A percentile compares a stretch with the other conserved stretches of the same genome.
Conservation (phyloP, 2,329 filamentous ascomycete genomes). For the Pseudogymnoascus sp. region DNA sequence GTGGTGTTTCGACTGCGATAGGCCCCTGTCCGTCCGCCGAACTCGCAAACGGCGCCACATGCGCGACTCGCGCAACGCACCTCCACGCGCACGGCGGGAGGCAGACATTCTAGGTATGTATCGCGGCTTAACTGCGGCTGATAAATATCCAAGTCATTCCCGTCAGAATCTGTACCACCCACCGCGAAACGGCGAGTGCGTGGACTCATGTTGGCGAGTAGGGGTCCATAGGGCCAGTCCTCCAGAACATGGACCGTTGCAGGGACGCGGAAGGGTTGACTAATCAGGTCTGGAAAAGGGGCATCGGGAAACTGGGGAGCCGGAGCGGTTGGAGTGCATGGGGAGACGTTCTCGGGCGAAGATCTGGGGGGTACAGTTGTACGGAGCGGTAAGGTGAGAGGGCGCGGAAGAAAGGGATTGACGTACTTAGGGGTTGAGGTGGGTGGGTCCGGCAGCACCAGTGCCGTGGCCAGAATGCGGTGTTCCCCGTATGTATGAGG, state of each 20-base stretch:
- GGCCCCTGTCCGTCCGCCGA: neutral
- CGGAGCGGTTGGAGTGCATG: neutral
- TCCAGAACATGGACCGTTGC: neutral
- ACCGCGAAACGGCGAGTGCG: neutral
- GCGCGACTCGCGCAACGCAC: neutral
- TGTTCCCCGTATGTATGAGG: neutral
- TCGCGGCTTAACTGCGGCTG: neutral
- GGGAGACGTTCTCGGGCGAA: neutral
- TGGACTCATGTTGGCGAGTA: neutral
- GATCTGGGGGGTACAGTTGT: neutral
- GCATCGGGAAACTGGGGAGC: neutral
- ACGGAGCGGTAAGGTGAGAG: neutral
- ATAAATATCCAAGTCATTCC: neutral
- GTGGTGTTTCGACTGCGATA: neutral
- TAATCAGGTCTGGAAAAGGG: neutral
- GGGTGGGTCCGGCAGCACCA: neutral
- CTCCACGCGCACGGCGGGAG: neutral
- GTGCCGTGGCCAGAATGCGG: neutral
- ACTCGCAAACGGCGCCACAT: neutral
- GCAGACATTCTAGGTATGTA: neutral
- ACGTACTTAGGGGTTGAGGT: neutral
- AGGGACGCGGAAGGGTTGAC: neutral
- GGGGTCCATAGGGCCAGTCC: neutral
- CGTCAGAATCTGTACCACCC: neutral
- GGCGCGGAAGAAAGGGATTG: neutral